Percentiles rank a stretch among this genome's conserved stretches.
phyloP scores from a whole-genome alignment of 805 yeast species.

The Wickerhamiella azyma region DNA sequence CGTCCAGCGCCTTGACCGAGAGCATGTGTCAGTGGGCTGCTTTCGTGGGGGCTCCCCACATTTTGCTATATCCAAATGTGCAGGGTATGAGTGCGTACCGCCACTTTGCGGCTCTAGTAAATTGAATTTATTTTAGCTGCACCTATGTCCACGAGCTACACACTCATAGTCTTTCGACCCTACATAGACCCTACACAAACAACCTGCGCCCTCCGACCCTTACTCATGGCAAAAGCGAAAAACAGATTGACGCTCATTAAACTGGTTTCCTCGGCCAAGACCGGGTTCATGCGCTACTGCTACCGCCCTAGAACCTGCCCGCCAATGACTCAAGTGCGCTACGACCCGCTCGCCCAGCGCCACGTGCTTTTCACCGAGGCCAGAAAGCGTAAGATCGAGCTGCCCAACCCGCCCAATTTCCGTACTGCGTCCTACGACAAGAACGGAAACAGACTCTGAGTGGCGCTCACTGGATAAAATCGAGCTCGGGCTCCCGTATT shows the following conservation, averaged over 20 bases:
- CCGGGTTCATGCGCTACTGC: conserved; percentile 76
- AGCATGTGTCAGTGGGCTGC: neutral
- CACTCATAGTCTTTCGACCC: no score
- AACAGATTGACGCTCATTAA: conserved; percentile 72
- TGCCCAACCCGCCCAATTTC: conserved; percentile 18
- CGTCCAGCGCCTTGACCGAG: neutral
- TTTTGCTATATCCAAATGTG: no score
- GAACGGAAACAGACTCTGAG: conserved; percentile 10
- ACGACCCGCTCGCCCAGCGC: conserved; percentile 73
- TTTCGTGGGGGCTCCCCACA: no score
- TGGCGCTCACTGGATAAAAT: no score
- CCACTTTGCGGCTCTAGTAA: no score
- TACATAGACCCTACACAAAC: no score
- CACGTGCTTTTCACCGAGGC: conserved; percentile 85
- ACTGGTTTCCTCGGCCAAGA: conserved; percentile 75
- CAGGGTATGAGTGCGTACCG: no score
- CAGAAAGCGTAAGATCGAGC: conserved; percentile 62
- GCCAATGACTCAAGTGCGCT: conserved; percentile 64
- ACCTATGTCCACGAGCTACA: neutral
- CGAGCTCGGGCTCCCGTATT: no score
- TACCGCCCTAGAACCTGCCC: conserved; percentile 72
- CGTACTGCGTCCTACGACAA: conserved; percentile 15
- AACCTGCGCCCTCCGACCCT: no score
- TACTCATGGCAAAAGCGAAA: conserved; percentile 41
- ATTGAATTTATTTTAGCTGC: no score